These are phyloP conservation scores for Saccharomycopsis babjevae DNA, from an alignment of 805 yeast species.

Conservation along the genomic window DNA sequence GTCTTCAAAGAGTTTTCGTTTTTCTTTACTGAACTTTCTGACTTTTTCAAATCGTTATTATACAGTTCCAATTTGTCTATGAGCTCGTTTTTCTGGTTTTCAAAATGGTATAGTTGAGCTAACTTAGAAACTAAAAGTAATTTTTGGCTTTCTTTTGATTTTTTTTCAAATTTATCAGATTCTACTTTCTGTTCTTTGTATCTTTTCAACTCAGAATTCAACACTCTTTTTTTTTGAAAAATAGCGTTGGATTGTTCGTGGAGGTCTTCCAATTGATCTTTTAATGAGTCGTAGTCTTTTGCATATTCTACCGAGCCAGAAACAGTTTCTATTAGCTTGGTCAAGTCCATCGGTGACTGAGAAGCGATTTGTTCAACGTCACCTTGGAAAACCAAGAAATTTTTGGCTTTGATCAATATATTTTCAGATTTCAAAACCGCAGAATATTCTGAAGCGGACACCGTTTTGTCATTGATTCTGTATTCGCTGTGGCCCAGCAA, in stretches of 20 bases:
- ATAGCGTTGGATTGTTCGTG: constrained; percentile 53
- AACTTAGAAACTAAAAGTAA: constrained; percentile 42
- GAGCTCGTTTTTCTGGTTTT: constrained; percentile 26
- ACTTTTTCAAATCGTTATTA: constrained; percentile 22
- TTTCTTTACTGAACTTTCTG: constrained; percentile 26
- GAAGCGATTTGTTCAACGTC: constrained; percentile 91
- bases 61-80: constrained; percentile 20
- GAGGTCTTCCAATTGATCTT: constrained; percentile 55
- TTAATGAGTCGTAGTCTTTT: constrained; percentile 54
- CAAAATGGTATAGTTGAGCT: constrained; percentile 57
- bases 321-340: constrained; percentile 66
- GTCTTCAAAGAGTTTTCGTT: constrained; percentile 31
- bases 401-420: constrained; percentile 78
- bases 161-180: constrained; percentile 53
- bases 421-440: constrained; percentile 62
- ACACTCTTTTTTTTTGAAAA: constrained; percentile 57
- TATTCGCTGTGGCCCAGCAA: constrained; percentile 57
- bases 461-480: constrained; percentile 48
- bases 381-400: constrained; percentile 92
- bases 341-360: constrained; percentile 68
- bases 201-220: constrained; percentile 65
- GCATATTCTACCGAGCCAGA: constrained; percentile 69
- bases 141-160: constrained; percentile 38
- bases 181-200: constrained; percentile 69
- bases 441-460: constrained; percentile 56